These are phyloP conservation scores for Dothistroma pini DNA, from an alignment of 2,329 filamentous ascomycete species.

Conservation along the genomic window DNA sequence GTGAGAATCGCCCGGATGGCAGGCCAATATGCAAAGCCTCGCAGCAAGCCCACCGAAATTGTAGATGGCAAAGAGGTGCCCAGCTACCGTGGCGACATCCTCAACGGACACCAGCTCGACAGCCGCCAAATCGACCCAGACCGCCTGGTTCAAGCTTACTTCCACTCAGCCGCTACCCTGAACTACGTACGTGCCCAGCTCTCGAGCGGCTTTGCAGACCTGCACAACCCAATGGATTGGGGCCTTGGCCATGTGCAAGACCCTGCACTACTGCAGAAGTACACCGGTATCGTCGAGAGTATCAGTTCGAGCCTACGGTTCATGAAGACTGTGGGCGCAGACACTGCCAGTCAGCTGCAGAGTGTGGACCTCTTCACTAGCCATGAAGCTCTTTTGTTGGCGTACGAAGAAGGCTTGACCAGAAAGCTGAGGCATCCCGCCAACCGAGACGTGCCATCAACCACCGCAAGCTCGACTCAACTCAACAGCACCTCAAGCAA, in stretches of 20 bases:
- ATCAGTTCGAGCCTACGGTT: slow-evolving; percentile 83
- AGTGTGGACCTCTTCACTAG: slow-evolving; percentile 94
- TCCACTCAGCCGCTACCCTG: slow-evolving; percentile 88
- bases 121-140: slow-evolving; percentile 77
- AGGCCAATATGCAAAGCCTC: slow-evolving; percentile 90
- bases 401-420: slow-evolving; percentile 89
- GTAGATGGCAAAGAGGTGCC: slow-evolving; percentile 76
- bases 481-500: not conserved
- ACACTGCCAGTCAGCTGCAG: slow-evolving; percentile 76
- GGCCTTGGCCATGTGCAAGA: slow-evolving; percentile 87
- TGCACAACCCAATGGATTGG: slow-evolving; percentile 94
- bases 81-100: slow-evolving; percentile 90
- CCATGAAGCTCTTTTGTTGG: slow-evolving; percentile 88
- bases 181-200: slow-evolving; percentile 88
- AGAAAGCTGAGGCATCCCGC: slow-evolving; percentile 65
- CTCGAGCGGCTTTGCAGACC: slow-evolving; percentile 83
- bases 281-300: slow-evolving; percentile 76
- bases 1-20: slow-evolving; percentile 95
- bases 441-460: slow-evolving; percentile 35
- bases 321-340: slow-evolving; percentile 89
- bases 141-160: slow-evolving; percentile 85
- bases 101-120: slow-evolving; percentile 80
- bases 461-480: slow-evolving; percentile 5
- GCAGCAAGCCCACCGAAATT: slow-evolving; percentile 81
- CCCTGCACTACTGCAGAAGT: slow-evolving; percentile 77